phyloP scores from a whole-genome alignment of 768 basidiomycete genomes.

The Boletus subparvulus region DNA sequence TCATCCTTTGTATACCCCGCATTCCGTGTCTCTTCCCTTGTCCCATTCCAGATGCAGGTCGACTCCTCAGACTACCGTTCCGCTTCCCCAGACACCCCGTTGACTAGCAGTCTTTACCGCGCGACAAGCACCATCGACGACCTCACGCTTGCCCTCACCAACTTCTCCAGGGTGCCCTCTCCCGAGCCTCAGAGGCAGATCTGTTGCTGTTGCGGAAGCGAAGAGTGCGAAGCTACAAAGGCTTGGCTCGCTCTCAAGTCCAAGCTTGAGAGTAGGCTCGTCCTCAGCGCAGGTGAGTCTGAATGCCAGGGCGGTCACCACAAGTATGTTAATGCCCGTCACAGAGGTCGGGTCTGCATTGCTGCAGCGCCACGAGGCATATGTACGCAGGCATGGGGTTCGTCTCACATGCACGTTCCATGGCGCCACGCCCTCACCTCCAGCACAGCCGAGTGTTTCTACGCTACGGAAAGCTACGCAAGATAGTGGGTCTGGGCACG shows the following conservation, averaged over 20 bases:
- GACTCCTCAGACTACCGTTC: constrained; percentile 34
- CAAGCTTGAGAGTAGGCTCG: constrained; percentile 72
- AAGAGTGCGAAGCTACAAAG: constrained; percentile 63
- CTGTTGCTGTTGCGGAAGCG: constrained; percentile 64
- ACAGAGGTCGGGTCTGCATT: constrained; percentile 89
- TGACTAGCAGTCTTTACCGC: constrained; percentile 50
- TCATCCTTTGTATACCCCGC: background rate
- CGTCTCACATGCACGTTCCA: constrained; percentile 21
- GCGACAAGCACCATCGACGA: constrained; percentile 72
- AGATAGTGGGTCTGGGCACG: constrained; percentile 7
- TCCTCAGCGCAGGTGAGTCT: constrained; percentile 80
- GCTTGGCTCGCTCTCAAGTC: constrained; percentile 65
- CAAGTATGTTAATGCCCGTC: constrained; percentile 4
- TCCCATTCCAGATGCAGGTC: constrained; percentile 24
- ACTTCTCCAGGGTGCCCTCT: constrained; percentile 72
- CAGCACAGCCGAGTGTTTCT: constrained; percentile 18
- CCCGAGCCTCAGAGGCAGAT: constrained; percentile 58
- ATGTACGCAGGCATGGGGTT: constrained; percentile 72
- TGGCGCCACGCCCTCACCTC: constrained; percentile 9
- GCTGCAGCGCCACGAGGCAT: constrained; percentile 82
- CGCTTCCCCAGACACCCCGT: constrained; percentile 49
- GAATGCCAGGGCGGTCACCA: background rate
- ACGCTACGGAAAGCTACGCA: constrained; percentile 14
- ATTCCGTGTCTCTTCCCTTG: background rate
- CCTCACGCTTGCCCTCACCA: constrained; percentile 67